Evolutionary conservation across 192 early-diverging fungal genomes (phyloP).

Genomic region (Linnemannia exigua): DNA sequence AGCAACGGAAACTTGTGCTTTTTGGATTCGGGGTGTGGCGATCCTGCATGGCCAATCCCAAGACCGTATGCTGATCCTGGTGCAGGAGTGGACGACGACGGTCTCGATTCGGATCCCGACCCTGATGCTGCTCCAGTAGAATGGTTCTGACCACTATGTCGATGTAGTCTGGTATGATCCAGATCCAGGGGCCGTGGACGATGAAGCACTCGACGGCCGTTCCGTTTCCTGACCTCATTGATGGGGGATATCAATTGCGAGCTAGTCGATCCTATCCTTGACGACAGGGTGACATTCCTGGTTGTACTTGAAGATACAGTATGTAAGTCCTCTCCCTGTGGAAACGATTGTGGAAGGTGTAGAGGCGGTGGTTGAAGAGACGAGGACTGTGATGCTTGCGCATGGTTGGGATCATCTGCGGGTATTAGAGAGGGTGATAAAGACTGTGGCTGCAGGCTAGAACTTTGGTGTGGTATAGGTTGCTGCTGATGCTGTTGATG

Average conservation of each 20-base stretch:
- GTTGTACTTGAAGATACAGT: neutral
- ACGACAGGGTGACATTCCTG: conserved; percentile 22
- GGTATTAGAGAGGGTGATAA: neutral
- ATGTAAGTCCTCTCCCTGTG: conserved; percentile 35
- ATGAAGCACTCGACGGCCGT: conserved; percentile 31
- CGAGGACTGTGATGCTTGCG: neutral
- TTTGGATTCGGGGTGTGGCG: conserved; percentile 3
- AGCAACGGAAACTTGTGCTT: conserved; percentile 27
- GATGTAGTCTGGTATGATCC: conserved; percentile 20
- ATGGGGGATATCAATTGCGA: conserved; percentile 44
- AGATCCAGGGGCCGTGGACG: conserved; percentile 42
- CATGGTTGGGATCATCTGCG: neutral
- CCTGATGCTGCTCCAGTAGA: conserved; percentile 5
- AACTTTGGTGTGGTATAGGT: neutral
- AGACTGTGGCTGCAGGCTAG: neutral
- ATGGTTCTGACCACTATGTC: conserved; percentile 3
- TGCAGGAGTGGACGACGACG: conserved; percentile 2
- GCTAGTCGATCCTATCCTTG: conserved; percentile 45
- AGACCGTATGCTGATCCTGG: neutral
- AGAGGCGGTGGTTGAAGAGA: neutral
- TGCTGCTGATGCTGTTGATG: conserved; percentile 4
- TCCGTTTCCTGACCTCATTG: conserved; percentile 47
- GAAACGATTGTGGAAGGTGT: conserved; percentile 10
- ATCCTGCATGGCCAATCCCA: neutral
- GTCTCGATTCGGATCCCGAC: conserved; percentile 9